A percentile compares a stretch with the other conserved stretches of the same genome.
Conservation (phyloP, 352 stramenopile genomes). For the Chrysophaeum taylorii region DNA sequence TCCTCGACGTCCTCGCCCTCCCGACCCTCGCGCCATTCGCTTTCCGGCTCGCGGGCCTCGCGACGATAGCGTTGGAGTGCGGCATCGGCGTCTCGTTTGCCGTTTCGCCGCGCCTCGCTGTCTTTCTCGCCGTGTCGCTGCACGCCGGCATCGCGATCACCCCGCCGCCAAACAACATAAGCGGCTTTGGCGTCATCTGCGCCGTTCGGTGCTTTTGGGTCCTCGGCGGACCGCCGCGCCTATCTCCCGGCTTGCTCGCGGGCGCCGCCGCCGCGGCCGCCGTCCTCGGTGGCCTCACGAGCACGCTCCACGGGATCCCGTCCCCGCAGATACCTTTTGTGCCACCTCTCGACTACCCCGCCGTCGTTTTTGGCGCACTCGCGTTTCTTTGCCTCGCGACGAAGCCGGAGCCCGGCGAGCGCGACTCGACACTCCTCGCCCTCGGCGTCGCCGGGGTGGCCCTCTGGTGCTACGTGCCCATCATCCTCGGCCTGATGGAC, state of each 20-base stretch:
- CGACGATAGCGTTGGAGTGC: no score
- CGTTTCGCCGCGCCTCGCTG: no score
- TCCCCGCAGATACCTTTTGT: background rate
- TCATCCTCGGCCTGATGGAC: slow-evolving; percentile 8
- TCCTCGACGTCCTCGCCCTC: no score
- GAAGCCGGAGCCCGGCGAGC: no score
- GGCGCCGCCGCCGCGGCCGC: background rate
- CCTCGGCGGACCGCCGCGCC: background rate
- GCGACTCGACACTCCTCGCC: no score
- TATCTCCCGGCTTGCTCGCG: background rate
- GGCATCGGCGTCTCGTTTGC: no score
- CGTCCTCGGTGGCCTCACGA: background rate
- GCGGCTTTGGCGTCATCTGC: background rate
- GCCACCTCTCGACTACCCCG: background rate
- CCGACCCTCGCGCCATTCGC: no score
- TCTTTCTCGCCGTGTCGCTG: background rate
- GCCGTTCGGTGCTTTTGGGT: background rate
- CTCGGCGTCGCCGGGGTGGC: no score
- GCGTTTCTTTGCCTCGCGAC: background rate
- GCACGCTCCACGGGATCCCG: no score
- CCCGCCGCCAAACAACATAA: slow-evolving; percentile 16
- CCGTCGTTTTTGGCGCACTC: background rate
- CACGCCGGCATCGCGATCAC: background rate
- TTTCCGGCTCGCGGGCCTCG: no score
- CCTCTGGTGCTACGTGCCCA: background rate